Evolutionary conservation across 2,329 filamentous ascomycete species (phyloP), one percentile per base, ranked within the genome.

Genomic region (Paramyrothecium roridum): DNA sequence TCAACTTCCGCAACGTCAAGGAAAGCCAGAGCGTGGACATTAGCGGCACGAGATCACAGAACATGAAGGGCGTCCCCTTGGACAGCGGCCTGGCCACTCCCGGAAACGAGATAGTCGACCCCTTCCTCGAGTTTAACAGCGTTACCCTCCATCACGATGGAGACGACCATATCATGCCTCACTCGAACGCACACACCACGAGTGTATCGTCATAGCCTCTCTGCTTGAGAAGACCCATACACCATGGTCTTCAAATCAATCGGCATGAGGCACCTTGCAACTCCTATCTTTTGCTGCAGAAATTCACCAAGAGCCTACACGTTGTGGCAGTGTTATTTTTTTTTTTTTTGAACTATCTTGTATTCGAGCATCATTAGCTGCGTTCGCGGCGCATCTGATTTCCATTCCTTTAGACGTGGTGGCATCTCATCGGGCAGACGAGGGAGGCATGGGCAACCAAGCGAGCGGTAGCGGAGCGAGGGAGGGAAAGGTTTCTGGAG

Each of bases 71-170:
- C 2, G 91, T 96, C 13, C 91, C 92, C 10, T 77, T 96, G 57
- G 92, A 96, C 68, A 93, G 89, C 47, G 91, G 90, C 1, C 79
- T 96, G 53, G 85, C 89, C 2, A 98, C 93, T 3, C 93, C 93
- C 1, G 90, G 89, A 48, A 89, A 82, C 40, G 93, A 97, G 69
- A 70, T 88, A 40, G 80, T 84, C 3, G 95, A 99, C 80, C 95
- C 95, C 2, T 99, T 99, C 69, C 91, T 97, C 73, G 95, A 98
- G 72, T 99, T 99, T 75, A 99, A 98, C 79, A 96, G 91, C 69
- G 93, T 99, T 46, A 99, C 95, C 52, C 79, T 99, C 58, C 93
- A 98, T 72, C 95, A 99, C 69, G 95, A 98, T 55, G 95, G 92
- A 17, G 93, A 97, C 63, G 90, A 92, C 51, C 78, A 86, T 55